Base-by-base conservation (phyloP, 192 early-diverging fungal species). In the Podila epicladia region DNA sequence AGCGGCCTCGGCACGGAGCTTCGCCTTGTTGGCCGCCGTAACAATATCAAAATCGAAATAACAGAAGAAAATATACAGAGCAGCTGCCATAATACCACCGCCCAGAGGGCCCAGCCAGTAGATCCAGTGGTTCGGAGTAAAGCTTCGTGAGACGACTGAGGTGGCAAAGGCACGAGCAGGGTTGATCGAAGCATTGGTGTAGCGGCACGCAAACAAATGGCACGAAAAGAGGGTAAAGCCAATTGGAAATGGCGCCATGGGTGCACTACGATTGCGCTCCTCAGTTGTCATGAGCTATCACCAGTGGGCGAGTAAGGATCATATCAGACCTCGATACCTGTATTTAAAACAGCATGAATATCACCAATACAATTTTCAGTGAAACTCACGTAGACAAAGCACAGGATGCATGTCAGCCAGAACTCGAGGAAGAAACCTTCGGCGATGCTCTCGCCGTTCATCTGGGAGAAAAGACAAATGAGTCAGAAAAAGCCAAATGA, bases 91-190 rank as follows among this genome's bases (percentile, higher is more conserved):
- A 29, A 89, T 53, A 33, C 71, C 76, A 17, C 90, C 90, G 5
- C 65, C 49, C 29, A 88, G 58, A 49, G 88, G 85, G 24, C 89
- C 85, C 15, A 72, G 11, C 90, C 90, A 91, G 71, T 92, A 92
- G 38, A 92, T 76, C 87, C 88, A 91, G 37, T 92, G 90, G 33
- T 85, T 58, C 11, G 32, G 53, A 69, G 86, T 90, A 60, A 73
- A 83, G 1, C 73, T 19, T 5, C 75, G 85, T 15, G 90, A 69
- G 11, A 90, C 85, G 5, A 92, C 49, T 17, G 89, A 83, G 5
- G 89, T 85, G 29, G 84, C 91, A 74, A 91, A 91, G 57, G 85
- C 87, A 61, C 91, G 82, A 24, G 91, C 91, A 22, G 91, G 91
- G 71, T 92, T 92, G 53, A 92, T 83, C 17, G 87, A 87, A 22